phyloP scores from a whole-genome alignment of 2,329 filamentous ascomycete genomes.

The Aspergillus fischeri region DNA sequence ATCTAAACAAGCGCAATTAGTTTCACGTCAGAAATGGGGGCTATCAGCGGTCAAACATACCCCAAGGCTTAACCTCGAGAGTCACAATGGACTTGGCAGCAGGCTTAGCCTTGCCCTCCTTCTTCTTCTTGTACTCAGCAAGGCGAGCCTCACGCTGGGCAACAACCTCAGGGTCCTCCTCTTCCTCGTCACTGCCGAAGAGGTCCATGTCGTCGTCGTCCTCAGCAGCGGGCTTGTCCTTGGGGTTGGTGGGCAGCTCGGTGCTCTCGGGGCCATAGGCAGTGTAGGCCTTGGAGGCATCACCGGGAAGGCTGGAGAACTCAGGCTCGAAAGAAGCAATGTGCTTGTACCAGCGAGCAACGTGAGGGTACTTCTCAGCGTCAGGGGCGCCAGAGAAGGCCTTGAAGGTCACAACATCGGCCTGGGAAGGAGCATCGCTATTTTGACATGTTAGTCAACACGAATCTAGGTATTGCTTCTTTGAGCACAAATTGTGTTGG shows the following conservation, averaged over 20 bases:
- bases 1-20: constrained; percentile 48
- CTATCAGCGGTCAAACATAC: constrained; percentile 53
- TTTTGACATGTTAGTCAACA: constrained; percentile 10
- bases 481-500: constrained; percentile 6
- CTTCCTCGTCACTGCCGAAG: constrained; percentile 90
- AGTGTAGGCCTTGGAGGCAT: constrained; percentile 82
- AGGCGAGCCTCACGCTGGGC: constrained; percentile 83
- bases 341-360: constrained; percentile 98
- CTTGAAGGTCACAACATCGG: constrained; percentile 95
- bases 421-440: constrained; percentile 74
- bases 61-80: constrained; percentile 97
- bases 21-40: neutral
- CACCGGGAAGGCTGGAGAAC: constrained; percentile 85
- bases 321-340: constrained; percentile 88
- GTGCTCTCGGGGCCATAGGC: constrained; percentile 82
- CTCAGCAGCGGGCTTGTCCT: constrained; percentile 71
- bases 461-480: constrained; percentile 3
- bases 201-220: constrained; percentile 88
- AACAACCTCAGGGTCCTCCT: constrained; percentile 84
- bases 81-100: constrained; percentile 95
- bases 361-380: constrained; percentile 84
- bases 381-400: constrained; percentile 71
- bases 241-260: constrained; percentile 77
- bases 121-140: constrained; percentile 94
- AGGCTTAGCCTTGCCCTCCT: constrained; percentile 86